Conservation (phyloP, 1,139 yeast genomes). For the Protomyces inouyei region DNA sequence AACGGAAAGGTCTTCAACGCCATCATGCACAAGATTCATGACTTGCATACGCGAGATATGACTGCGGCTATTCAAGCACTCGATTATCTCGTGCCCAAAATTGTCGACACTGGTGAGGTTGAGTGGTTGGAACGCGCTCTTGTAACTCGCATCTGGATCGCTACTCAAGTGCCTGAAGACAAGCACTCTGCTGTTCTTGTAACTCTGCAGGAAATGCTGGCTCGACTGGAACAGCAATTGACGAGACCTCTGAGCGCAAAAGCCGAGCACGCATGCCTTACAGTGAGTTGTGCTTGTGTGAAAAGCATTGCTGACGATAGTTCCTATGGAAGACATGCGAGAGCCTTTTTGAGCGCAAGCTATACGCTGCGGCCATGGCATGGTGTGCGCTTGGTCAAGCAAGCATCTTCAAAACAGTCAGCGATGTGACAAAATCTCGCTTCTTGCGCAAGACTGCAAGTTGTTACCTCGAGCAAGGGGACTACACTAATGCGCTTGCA, state of each 20-base stretch:
- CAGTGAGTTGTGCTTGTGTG: constrained; percentile 10
- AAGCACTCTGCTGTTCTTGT: neutral
- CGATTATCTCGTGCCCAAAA: constrained; percentile 13
- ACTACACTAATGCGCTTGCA: constrained; percentile 9
- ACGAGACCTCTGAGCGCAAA: constrained; percentile 14
- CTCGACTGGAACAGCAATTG: constrained; percentile 26
- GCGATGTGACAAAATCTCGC: constrained; percentile 27
- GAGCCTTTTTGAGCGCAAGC: constrained; percentile 14
- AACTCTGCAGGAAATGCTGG: neutral
- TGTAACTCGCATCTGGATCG: constrained; percentile 26
- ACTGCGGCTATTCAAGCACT: neutral
- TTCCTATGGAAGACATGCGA: constrained; percentile 31
- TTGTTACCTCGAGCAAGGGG: constrained; percentile 28
- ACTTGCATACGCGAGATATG: constrained; percentile 1
- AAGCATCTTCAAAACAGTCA: constrained; percentile 24
- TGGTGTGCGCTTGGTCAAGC: constrained; percentile 29
- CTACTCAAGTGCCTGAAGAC: constrained; percentile 13
- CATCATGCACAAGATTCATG: constrained; percentile 9
- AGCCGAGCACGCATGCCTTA: constrained; percentile 28
- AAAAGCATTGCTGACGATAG: neutral
- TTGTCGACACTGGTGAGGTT: neutral
- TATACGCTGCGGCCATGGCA: constrained; percentile 22
- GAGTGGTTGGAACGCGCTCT: constrained; percentile 29
- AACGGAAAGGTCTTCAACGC: neutral
- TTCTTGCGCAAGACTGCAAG: constrained; percentile 28